Evolutionary conservation across 257 asterid genomes (phyloP).

Genomic region (Paulownia fortunei): DNA sequence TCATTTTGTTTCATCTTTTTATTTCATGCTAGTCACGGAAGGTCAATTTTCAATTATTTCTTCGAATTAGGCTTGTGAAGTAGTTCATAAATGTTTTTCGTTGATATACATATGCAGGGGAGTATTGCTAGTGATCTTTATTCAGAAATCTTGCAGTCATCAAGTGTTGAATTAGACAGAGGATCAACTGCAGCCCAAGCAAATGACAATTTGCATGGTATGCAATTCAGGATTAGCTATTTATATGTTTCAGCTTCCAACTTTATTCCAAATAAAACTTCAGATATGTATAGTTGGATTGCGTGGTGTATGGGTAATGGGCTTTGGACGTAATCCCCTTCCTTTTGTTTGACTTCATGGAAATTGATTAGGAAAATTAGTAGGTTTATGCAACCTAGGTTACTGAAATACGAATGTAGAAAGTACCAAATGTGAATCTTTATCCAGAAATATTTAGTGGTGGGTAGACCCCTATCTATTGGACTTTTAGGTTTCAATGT

Average conservation of each 20-base stretch:
- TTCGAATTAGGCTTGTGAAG: constrained; percentile 8
- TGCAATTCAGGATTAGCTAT: constrained; percentile 3
- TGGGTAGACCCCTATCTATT: not conserved
- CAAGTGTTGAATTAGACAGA: constrained; percentile 37
- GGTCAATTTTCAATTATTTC: not conserved
- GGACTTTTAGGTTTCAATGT: not conserved
- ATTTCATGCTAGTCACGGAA: not conserved
- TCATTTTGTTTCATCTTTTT: not conserved
- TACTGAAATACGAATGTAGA: not conserved
- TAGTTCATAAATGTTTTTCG: constrained; percentile 3
- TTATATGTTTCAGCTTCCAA: not conserved
- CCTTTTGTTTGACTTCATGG: not conserved
- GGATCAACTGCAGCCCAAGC: constrained; percentile 34
- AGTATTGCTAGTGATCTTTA: constrained; percentile 61
- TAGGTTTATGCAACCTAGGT: not conserved
- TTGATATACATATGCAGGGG: constrained; percentile 44
- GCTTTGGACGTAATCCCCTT: not conserved
- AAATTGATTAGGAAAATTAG: not conserved
- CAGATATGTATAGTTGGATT: not conserved
- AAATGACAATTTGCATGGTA: constrained; percentile 35
- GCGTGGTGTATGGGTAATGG: not conserved
- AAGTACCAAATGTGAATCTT: not conserved
- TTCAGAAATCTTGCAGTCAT: constrained; percentile 42
- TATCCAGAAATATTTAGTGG: not conserved
- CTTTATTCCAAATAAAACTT: not conserved